These are phyloP conservation scores for Backusella liffmaniae DNA, from an alignment of 192 early-diverging fungal genomes.

Conservation along the genomic window DNA sequence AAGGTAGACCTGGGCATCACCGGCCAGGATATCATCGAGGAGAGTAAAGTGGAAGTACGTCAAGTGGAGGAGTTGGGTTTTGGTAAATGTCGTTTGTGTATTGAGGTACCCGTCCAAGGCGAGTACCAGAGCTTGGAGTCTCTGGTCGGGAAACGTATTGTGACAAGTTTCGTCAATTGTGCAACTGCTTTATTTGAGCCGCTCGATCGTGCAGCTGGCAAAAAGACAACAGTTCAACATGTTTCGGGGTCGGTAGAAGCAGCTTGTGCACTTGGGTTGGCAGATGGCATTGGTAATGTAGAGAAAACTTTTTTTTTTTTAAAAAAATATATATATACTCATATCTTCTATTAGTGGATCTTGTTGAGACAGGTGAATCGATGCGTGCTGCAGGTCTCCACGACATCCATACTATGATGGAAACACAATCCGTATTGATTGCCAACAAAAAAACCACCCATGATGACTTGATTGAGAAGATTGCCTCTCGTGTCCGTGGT, in stretches of 20 bases:
- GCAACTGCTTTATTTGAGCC: conserved; percentile 66
- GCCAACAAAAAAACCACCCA: conserved; percentile 77
- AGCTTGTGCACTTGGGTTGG: conserved; percentile 92
- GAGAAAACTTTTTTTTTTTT: background rate
- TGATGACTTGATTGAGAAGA: conserved; percentile 70
- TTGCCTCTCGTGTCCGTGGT: conserved; percentile 85
- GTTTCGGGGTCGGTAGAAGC: conserved; percentile 94
- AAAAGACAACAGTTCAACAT: conserved; percentile 68
- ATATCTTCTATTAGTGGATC: conserved; percentile 35
- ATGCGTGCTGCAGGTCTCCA: conserved; percentile 97
- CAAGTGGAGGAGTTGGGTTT: conserved; percentile 80
- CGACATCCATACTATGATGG: conserved; percentile 78
- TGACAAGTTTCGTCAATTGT: conserved; percentile 84
- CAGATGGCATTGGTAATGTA: conserved; percentile 87
- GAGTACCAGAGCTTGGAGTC: conserved; percentile 53
- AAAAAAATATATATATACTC: background rate
- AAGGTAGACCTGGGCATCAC: conserved; percentile 97
- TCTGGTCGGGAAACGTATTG: conserved; percentile 89
- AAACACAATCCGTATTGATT: conserved; percentile 89
- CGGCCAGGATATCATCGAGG: conserved; percentile 91
- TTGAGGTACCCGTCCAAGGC: conserved; percentile 84
- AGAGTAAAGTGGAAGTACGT: conserved; percentile 71
- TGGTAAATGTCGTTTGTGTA: conserved; percentile 88
- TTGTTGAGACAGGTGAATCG: conserved; percentile 93
- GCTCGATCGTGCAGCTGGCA: conserved; percentile 59